A percentile compares a stretch with the other conserved stretches of the same genome.
phyloP scores from a whole-genome alignment of 139 green algal species.

The Ulvella scutata region DNA sequence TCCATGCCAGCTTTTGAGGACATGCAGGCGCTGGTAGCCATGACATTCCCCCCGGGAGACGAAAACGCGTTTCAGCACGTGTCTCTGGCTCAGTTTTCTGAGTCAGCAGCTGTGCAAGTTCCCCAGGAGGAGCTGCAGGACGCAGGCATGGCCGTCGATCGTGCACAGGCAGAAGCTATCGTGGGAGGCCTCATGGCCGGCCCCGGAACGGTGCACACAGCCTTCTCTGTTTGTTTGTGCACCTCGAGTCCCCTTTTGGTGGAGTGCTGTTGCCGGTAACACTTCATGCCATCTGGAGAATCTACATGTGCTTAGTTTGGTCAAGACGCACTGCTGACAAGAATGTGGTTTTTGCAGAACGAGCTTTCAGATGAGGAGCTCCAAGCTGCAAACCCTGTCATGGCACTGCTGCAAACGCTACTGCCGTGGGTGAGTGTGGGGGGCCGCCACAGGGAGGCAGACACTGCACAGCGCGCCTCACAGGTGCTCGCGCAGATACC shows the following conservation, averaged over 20 bases:
- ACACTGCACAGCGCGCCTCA: background rate
- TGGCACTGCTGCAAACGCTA: constrained; percentile 53
- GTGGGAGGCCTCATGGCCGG: background rate
- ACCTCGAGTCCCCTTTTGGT: no score
- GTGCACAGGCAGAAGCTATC: background rate
- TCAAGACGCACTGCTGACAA: no score
- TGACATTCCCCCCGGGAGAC: constrained; percentile 19
- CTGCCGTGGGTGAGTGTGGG: constrained; percentile 51
- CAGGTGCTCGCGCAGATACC: background rate
- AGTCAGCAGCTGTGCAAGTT: constrained; percentile 45
- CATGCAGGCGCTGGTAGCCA: constrained; percentile 25
- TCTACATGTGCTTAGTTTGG: no score
- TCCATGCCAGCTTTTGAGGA: constrained; percentile 29
- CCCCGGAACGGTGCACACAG: background rate
- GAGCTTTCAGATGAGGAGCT: constrained; percentile 33
- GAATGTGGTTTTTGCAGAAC: background rate
- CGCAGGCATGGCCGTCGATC: constrained; percentile 10
- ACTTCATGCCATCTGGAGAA: no score
- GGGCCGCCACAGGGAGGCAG: background rate
- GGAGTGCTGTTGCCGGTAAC: no score
- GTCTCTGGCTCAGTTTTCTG: constrained; percentile 58
- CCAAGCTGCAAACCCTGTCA: constrained; percentile 31
- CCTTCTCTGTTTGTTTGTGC: no score
- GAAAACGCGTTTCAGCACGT: constrained; percentile 60
- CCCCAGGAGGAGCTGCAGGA: constrained; percentile 35